Percentiles rank a stretch among this genome's conserved stretches.
These are phyloP conservation scores for Aspergillus carbonarius DNA, from an alignment of 2,329 filamentous ascomycete genomes.

Conservation along the genomic window DNA sequence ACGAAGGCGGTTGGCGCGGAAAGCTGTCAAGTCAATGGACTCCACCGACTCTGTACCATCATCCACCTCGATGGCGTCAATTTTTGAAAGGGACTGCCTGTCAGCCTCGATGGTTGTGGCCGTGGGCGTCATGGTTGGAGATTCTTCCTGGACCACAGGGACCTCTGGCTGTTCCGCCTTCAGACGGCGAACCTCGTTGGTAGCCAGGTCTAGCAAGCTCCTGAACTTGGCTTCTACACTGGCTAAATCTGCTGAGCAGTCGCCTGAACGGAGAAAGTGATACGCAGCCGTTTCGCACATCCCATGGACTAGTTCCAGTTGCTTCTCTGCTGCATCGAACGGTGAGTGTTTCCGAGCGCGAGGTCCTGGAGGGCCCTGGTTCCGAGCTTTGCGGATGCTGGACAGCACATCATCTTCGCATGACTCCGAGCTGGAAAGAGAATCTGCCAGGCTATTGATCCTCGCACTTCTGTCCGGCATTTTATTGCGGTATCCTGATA, in stretches of 20 bases:
- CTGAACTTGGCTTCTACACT: conserved; percentile 66
- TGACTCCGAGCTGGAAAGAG: neutral
- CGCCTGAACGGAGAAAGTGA: conserved; percentile 82
- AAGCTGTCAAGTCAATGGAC: conserved; percentile 20
- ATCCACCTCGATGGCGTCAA: conserved; percentile 20
- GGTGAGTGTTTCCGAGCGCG: conserved; percentile 60
- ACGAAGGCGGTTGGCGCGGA: conserved; percentile 18
- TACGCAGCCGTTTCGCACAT: conserved; percentile 85
- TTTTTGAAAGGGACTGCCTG: conserved; percentile 2
- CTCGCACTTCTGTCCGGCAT: conserved; percentile 13
- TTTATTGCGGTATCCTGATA: conserved; percentile 23
- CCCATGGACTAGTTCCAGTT: conserved; percentile 74
- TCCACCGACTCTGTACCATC: conserved; percentile 18
- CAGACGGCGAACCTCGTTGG: conserved; percentile 59
- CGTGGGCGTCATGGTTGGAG: neutral
- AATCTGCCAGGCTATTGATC: neutral
- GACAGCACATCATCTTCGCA: conserved; percentile 17
- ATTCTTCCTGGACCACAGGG: conserved; percentile 19
- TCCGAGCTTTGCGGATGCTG: conserved; percentile 30
- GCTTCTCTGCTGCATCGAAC: conserved; percentile 74
- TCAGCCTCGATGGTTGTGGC: conserved; percentile 6
- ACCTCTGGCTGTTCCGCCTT: conserved; percentile 49
- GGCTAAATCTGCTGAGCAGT: conserved; percentile 74
- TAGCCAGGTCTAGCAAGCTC: conserved; percentile 62
- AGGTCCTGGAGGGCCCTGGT: conserved; percentile 10